Evolutionary conservation across 768 basidiomycete genomes (phyloP), one percentile per base, ranked within the genome.

Genomic region (Cantharellus anzutake): DNA sequence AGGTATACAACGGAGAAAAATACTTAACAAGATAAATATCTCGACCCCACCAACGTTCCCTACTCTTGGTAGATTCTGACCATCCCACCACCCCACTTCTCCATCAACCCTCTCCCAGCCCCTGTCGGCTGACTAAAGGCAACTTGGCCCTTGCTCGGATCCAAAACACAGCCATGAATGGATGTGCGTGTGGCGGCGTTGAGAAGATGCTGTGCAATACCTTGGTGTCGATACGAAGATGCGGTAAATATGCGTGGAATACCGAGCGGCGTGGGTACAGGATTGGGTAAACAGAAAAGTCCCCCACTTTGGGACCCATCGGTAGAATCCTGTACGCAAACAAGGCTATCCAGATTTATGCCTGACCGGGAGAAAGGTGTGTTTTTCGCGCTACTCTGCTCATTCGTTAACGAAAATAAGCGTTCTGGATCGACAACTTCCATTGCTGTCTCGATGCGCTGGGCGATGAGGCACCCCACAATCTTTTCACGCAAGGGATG

Each of bases 41-140:
- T 29, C 20, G 20, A 29, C 20, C 20, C 20, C 0, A 29, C 20
- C 20, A 29, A 29, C 20, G 20, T 29, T 1, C 20, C 20, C 20
- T 70, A 86, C 68, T 85, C 88, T 68, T 86, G 80, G 67, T 86
- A 91, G 56, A 91, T 83, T 58, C 88, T 74, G 38, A 85, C 79
- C 16, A 73, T 74, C 11, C 82, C 83, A 58, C 73, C 72, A 11
- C 86, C 86, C 87, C 87, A 91, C 7, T 69, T 72, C 66, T 74
- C 73, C 80, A 91, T 86, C 2, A 91, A 75, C n/a, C 78, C 81
- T 64, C 76, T 78, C 2, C 88, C 88, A 55, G 79, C 78, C 38
- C 81, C 78, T 0, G 88, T 91, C 2, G 88, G 87, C 67, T 91
- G 88, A 5, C 85, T 86, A 69, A 91, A 91, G 2, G 88, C 88